phyloP scores from a whole-genome alignment of 306 rosid genomes.

The Citrullus amarus region DNA sequence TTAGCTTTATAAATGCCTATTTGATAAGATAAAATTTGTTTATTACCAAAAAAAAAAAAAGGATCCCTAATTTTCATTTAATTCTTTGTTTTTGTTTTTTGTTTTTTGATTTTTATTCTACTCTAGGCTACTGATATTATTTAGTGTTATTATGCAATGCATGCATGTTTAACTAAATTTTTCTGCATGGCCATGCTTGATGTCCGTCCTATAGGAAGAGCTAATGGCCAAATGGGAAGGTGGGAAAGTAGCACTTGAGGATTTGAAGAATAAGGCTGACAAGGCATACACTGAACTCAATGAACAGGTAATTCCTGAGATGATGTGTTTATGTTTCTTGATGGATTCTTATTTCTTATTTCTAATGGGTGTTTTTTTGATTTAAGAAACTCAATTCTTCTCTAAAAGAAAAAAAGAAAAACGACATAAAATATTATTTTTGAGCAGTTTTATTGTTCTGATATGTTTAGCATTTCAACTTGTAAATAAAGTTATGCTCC shows the following conservation, averaged over 20 bases:
- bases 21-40: not conserved
- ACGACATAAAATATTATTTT: too few species aligned
- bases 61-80: not conserved
- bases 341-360: too few species aligned
- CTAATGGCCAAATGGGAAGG: slow-evolving; percentile 64
- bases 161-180: not conserved
- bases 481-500: too few species aligned
- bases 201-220: slow-evolving; percentile 37
- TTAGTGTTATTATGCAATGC: not conserved
- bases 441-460: too few species aligned
- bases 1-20: not conserved
- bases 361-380: too few species aligned
- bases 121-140: not conserved
- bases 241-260: slow-evolving; percentile 43
- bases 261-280: slow-evolving; percentile 50
- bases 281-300: slow-evolving; percentile 65
- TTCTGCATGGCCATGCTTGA: not conserved
- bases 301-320: slow-evolving; percentile 57
- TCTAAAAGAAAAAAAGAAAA: too few species aligned
- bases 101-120: not conserved
- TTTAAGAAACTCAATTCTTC: too few species aligned
- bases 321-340: not conserved
- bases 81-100: not conserved
- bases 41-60: not conserved
- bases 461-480: too few species aligned